Conservation (phyloP, 2,329 filamentous ascomycete species). For the Fusarium chlamydosporum region DNA sequence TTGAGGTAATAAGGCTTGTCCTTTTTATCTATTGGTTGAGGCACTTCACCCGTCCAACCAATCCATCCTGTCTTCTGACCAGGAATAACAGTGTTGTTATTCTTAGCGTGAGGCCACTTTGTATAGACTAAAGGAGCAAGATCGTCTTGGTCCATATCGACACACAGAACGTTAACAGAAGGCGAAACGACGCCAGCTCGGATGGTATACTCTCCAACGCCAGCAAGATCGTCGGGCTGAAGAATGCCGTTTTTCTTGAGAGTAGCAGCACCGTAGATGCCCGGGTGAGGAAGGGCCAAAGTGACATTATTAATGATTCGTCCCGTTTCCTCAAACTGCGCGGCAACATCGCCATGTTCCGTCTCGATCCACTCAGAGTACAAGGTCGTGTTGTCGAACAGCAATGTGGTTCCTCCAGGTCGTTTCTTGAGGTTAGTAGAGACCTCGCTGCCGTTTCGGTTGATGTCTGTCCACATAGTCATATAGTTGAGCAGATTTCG, state of each 20-base stretch:
- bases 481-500: constrained; percentile 77
- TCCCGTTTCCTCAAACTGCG: constrained; percentile 62
- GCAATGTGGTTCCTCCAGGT: constrained; percentile 71
- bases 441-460: constrained; percentile 60
- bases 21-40: constrained; percentile 47
- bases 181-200: constrained; percentile 79
- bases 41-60: constrained; percentile 59
- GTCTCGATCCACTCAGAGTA: constrained; percentile 77
- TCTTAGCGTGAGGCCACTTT: constrained; percentile 66
- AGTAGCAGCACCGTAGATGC: constrained; percentile 75
- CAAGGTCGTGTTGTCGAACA: constrained; percentile 81
- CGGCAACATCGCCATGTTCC: constrained; percentile 65
- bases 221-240: constrained; percentile 75
- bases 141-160: constrained; percentile 72
- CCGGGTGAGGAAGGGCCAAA: constrained; percentile 80
- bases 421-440: constrained; percentile 61
- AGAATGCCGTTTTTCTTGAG: constrained; percentile 74
- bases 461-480: constrained; percentile 66
- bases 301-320: constrained; percentile 82
- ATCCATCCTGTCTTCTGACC: constrained; percentile 53
- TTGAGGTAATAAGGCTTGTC: constrained; percentile 62
- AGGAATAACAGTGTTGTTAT: constrained; percentile 53
- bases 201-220: constrained; percentile 77
- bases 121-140: constrained; percentile 75
- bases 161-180: constrained; percentile 79